Evolutionary conservation across 192 early-diverging fungal species (phyloP).

Genomic region (Phlyctochytrium bullatum): DNA sequence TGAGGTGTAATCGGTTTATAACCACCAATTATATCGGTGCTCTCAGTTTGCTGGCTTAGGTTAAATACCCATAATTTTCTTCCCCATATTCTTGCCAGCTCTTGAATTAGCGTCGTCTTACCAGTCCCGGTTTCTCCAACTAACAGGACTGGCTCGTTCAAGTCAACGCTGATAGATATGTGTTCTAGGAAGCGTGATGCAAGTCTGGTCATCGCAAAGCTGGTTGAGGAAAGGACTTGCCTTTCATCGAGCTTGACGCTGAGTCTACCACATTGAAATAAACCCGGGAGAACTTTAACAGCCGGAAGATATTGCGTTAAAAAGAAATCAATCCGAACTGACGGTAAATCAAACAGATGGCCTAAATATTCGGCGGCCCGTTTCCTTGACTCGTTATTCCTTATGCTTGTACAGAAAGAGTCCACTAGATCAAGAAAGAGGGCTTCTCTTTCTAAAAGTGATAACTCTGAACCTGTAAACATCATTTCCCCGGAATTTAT

Average conservation of each 20-base stretch:
- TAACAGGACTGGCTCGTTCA: slow-evolving; percentile 83
- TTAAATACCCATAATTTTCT: slow-evolving; percentile 87
- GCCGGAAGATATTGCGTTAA: slow-evolving; percentile 67
- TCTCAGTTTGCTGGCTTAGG: slow-evolving; percentile 94
- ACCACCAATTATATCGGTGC: slow-evolving; percentile 91
- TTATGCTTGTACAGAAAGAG: slow-evolving; percentile 80
- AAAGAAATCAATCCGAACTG: slow-evolving; percentile 67
- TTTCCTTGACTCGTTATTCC: slow-evolving; percentile 64
- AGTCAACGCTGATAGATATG: slow-evolving; percentile 74
- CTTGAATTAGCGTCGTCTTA: slow-evolving; percentile 95
- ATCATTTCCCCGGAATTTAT: slow-evolving; percentile 5
- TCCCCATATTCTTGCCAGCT: slow-evolving; percentile 74
- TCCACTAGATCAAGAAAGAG: slow-evolving; percentile 86
- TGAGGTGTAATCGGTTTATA: slow-evolving; percentile 93
- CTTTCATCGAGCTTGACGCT: neutral
- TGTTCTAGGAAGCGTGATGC: slow-evolving; percentile 79
- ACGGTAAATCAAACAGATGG: slow-evolving; percentile 62
- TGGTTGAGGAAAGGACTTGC: slow-evolving; percentile 22
- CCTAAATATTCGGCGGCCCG: slow-evolving; percentile 64
- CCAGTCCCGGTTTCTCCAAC: slow-evolving; percentile 98
- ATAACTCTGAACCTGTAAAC: slow-evolving; percentile 2
- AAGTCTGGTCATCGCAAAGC: slow-evolving; percentile 88
- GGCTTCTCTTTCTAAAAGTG: slow-evolving; percentile 52
- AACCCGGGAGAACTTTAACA: slow-evolving; percentile 38
- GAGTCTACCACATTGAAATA: slow-evolving; percentile 7